These are phyloP conservation scores for Gossypium schwendimanii DNA, from an alignment of 441 rosid species.

Conservation along the genomic window DNA sequence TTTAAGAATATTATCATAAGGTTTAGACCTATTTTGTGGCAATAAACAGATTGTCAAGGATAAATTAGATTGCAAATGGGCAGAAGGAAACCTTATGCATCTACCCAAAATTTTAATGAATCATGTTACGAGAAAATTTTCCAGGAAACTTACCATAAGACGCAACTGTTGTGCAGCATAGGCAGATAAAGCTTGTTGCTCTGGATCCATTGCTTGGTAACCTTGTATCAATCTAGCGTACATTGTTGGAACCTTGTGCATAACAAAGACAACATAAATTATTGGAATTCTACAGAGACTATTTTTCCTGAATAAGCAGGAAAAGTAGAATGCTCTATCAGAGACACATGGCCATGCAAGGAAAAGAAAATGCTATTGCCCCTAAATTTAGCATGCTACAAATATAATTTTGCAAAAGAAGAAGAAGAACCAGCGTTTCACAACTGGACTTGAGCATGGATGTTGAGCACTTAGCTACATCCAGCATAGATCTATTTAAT, in stretches of 20 bases:
- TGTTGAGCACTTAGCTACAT: background rate
- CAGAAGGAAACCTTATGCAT: background rate
- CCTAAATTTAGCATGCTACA: background rate
- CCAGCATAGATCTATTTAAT: background rate
- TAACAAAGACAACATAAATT: conserved; percentile 12
- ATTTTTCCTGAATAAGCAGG: conserved; percentile 9
- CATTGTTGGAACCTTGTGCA: conserved; percentile 87
- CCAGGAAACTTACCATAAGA: conserved; percentile 53
- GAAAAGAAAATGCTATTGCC: background rate
- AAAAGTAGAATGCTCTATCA: background rate
- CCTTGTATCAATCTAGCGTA: conserved; percentile 94
- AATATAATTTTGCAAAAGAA: background rate
- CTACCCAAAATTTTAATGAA: background rate
- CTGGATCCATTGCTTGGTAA: conserved; percentile 78
- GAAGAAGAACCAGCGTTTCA: background rate
- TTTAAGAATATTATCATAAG: conserved; percentile 7
- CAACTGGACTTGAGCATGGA: background rate
- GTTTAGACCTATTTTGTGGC: background rate
- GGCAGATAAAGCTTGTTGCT: conserved; percentile 57
- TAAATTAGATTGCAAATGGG: background rate
- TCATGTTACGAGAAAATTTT: background rate
- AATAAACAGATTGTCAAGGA: background rate
- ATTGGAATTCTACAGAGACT: background rate
- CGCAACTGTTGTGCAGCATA: conserved; percentile 74
- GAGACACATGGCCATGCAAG: conserved; percentile 2